Percentiles rank a stretch among this genome's conserved stretches.
Conservation (phyloP, 208 protist species). For the Leishmania tarentolae region DNA sequence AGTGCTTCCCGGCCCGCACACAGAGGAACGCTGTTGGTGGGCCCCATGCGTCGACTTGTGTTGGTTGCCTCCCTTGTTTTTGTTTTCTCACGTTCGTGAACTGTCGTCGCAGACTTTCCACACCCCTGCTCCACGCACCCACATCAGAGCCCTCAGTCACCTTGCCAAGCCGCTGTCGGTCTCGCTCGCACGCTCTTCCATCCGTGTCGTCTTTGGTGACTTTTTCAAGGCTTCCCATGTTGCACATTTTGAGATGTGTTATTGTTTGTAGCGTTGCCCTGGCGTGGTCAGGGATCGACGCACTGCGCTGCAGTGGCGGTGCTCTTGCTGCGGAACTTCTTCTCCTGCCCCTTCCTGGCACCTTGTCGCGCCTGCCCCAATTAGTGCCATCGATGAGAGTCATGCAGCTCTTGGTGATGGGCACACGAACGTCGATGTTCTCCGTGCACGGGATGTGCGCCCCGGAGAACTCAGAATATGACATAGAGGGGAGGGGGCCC, state of each 20-base stretch:
- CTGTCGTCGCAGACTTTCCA: background rate
- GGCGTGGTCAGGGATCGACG: background rate
- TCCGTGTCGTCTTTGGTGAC: background rate
- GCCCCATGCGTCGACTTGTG: background rate
- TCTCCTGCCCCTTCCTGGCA: background rate
- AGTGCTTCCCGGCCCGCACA: background rate
- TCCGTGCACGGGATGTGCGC: background rate
- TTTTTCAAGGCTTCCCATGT: background rate
- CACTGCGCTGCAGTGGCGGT: background rate
- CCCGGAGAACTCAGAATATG: background rate
- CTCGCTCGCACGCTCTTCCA: background rate
- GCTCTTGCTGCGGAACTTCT: background rate
- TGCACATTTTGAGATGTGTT: background rate
- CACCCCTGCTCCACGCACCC: background rate
- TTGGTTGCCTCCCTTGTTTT: background rate
- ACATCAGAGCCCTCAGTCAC: background rate
- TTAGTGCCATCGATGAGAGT: background rate
- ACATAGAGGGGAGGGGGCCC: background rate
- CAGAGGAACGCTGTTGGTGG: background rate
- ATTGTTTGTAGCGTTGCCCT: background rate
- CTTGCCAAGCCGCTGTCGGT: background rate
- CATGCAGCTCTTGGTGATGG: background rate
- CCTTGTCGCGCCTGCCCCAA: background rate
- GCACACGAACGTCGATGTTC: background rate
- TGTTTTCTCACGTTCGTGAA: background rate